Base-by-base conservation (phyloP, 2,329 filamentous ascomycete genomes). In the Rasamsonia emersonii region DNA sequence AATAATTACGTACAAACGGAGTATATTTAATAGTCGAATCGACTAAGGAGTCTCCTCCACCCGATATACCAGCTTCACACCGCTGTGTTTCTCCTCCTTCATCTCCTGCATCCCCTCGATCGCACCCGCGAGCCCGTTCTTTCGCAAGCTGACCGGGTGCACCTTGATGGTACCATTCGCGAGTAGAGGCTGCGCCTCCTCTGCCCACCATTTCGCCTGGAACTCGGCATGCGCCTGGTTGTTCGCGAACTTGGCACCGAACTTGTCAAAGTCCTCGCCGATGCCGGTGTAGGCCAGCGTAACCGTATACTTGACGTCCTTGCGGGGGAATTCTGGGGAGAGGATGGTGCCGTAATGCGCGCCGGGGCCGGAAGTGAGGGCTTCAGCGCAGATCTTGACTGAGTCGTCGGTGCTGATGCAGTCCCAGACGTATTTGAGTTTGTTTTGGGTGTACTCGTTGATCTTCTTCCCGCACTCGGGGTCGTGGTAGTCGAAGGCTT, bases 401-500 rank as follows among this genome's bases (percentile, higher is more conserved):
- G 35, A 11, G 7, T 33, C 24, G 1, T 27, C 9, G 9, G 17
- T 28, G 9, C 8, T 18, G 11, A 38, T 25, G 14, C 23, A 28
- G 11, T 38, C 28, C 35, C 35, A 38, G 9, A 32, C 35, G 13
- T 28, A 38, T 18, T 25, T 24, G 11, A 34, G 28, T 25, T 30
- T 28, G 21, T 38, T 38, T 13, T 31, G 33, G 28, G 35, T 38
- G 28, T 38, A 38, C 20, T 38, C 31, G 13, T 28, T 45, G 38
- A 61, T 59, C 23, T 49, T 38, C 4, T 40, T 37, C 5, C 50
- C 49, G 11, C 38, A 44, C 4, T 41, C 19, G 2, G 45, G 30
- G 30, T 48, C 43, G 21, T 48, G 47, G 38, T 57, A 59, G 39
- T 59, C 58, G 30, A 54, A 59, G 10, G 50, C 47, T 2, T 36